phyloP scores from a whole-genome alignment of 768 basidiomycete species.

The Mycena epipterygia region DNA sequence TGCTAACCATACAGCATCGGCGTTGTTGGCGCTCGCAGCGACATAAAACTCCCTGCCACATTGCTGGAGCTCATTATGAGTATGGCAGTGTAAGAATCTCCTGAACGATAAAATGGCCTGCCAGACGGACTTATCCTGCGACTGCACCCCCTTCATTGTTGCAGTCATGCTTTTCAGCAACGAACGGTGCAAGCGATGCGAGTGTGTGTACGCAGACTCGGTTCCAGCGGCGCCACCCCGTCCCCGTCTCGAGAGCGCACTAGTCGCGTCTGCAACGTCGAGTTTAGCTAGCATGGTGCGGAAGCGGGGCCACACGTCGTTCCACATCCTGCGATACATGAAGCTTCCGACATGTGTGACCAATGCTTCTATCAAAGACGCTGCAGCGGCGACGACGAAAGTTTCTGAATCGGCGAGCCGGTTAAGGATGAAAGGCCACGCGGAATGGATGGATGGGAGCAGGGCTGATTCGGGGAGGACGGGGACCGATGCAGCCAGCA shows the following conservation, averaged over 20 bases:
- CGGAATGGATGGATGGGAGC: constrained; percentile 86
- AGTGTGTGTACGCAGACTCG: constrained; percentile 83
- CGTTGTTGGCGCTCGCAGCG: constrained; percentile 71
- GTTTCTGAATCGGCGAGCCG: constrained; percentile 80
- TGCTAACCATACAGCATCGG: constrained; percentile 89
- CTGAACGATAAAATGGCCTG: constrained; percentile 83
- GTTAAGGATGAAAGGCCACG: constrained; percentile 96
- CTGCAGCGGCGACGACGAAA: constrained; percentile 86
- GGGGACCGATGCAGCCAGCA: constrained; percentile 81
- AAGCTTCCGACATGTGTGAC: constrained; percentile 82
- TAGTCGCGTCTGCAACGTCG: constrained; percentile 73
- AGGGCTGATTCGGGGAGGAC: constrained; percentile 81
- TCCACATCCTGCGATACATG: constrained; percentile 89
- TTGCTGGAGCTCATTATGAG: constrained; percentile 81
- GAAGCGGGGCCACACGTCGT: constrained; percentile 94
- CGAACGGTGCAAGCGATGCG: constrained; percentile 85
- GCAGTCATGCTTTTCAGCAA: constrained; percentile 81
- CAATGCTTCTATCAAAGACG: constrained; percentile 79
- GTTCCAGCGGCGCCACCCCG: constrained; percentile 65
- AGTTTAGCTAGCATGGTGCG: constrained; percentile 69
- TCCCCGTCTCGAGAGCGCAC: constrained; percentile 74
- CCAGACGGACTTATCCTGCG: constrained; percentile 83
- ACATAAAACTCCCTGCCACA: constrained; percentile 76
- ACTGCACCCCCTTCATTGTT: constrained; percentile 74
- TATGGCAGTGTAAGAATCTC: constrained; percentile 76